Evolutionary conservation across 78 protist genomes (phyloP), one percentile per base, ranked within the genome.

Genomic region (Dictyostelium citrinum): DNA sequence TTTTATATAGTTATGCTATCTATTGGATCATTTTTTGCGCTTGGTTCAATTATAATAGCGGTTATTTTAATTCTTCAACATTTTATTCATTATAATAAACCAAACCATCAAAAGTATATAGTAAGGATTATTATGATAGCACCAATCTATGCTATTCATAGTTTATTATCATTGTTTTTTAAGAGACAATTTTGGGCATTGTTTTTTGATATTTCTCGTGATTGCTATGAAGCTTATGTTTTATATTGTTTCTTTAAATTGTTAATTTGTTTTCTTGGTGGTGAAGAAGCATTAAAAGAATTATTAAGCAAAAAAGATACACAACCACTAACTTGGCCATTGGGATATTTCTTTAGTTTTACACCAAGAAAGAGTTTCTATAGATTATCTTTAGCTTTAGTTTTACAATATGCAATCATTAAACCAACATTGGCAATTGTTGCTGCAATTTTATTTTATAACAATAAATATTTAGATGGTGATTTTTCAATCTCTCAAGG

Each of bases 171-270:
- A 39, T 33, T 82, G 8, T 82, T 37, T 64, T 64, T 64, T 11
- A 82, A 82, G 6, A 35, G 88, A 64, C 43, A 82, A 7, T 64
- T 64, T 41, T 82, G 77, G 75, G 77, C 61, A n/a, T 10, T 82
- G 12, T 82, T 82, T 67, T 58, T 82, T 7, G 77, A 64, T 27
- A 35, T 82, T 2, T 27, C 60, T 7, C n/a, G 88, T 14, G 88
- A 82, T 9, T 64, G 76, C 43, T 82, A 82, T 41, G 88, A 82
- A 41, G 60, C 61, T 10, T 82, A 82, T 67, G 88, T 82, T 17
- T 41, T 82, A 41, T 82, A 82, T 27, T 58, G 60, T 82, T 82
- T 82, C 39, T 82, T 82, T 29, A 82, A 82, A 64, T 41, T 82
- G 17, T 29, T 82, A 12, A 29, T 35, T 27, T 37, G 75, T 24